A percentile compares a stretch with the other conserved stretches of the same genome.
Evolutionary conservation across 495 filamentous ascomycete species (phyloP).

Genomic region (Aspergillus sclerotiicarbonarius): DNA sequence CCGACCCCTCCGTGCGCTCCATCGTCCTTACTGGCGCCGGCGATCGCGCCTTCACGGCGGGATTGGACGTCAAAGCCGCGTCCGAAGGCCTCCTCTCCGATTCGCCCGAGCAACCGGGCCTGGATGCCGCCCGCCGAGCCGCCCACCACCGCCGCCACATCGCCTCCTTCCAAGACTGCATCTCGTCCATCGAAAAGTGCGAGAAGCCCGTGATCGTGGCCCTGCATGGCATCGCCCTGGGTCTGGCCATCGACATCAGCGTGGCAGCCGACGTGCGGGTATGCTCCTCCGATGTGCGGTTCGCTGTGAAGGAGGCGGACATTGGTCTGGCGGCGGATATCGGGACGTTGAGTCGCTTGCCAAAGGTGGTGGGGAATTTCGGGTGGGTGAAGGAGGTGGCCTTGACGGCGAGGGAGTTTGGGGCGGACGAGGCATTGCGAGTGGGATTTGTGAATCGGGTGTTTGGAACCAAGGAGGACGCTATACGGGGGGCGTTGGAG

Average conservation of each 20-base stretch:
- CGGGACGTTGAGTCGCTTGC: slow-evolving; percentile 80
- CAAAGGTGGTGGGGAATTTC: slow-evolving; percentile 72
- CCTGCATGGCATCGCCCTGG: slow-evolving; percentile 77
- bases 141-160: slow-evolving; percentile 64
- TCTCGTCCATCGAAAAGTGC: slow-evolving; percentile 75
- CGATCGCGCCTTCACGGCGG: slow-evolving; percentile 79
- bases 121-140: slow-evolving; percentile 69
- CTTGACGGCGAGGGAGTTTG: slow-evolving; percentile 74
- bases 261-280: slow-evolving; percentile 79
- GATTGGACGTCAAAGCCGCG: slow-evolving; percentile 71
- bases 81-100: slow-evolving; percentile 30
- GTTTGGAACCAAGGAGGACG: slow-evolving; percentile 59
- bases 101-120: slow-evolving; percentile 15
- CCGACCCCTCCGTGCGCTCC: slow-evolving; percentile 67
- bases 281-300: slow-evolving; percentile 58
- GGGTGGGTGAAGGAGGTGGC: slow-evolving; percentile 93
- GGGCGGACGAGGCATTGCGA: slow-evolving; percentile 72
- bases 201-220: slow-evolving; percentile 89
- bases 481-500: slow-evolving; percentile 61
- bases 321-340: slow-evolving; percentile 94
- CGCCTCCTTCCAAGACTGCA: slow-evolving; percentile 71
- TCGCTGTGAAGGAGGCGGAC: slow-evolving; percentile 92
- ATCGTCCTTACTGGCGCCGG: slow-evolving; percentile 84
- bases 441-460: slow-evolving; percentile 86
- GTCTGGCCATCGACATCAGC: slow-evolving; percentile 81